Conservation (phyloP, 2,329 filamentous ascomycete genomes). For the Apiospora kogelbergensis region DNA sequence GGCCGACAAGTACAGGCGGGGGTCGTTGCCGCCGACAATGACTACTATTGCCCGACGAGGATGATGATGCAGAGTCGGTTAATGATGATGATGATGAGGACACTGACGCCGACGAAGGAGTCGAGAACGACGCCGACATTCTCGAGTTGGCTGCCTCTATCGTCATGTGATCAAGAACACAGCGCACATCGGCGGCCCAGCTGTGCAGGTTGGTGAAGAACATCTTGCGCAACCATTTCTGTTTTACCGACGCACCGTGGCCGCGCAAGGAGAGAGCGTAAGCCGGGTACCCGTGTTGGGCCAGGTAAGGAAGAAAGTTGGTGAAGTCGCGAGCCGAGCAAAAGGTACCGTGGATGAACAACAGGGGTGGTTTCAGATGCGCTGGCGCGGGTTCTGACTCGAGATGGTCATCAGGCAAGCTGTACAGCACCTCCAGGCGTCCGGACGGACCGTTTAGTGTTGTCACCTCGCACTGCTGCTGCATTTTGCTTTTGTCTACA, state of each 20-base stretch:
- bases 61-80: background rate
- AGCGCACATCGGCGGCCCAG: conserved; percentile 10
- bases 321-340: conserved; percentile 14
- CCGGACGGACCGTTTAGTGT: conserved; percentile 9
- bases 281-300: conserved; percentile 13
- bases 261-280: conserved; percentile 16
- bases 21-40: background rate
- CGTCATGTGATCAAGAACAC: background rate
- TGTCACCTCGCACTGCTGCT: background rate
- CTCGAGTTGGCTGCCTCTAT: background rate
- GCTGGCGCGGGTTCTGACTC: background rate
- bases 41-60: background rate
- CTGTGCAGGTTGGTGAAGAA: conserved; percentile 12
- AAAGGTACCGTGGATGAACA: conserved; percentile 15
- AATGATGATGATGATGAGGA: background rate
- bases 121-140: background rate
- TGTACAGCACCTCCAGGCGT: conserved; percentile 13
- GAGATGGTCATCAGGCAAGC: background rate
- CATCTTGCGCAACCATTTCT: conserved; percentile 7
- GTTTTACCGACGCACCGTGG: conserved; percentile 12
- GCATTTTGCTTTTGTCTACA: background rate
- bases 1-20: conserved; percentile 12
- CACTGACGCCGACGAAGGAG: background rate
- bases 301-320: conserved; percentile 15
- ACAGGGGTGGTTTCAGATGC: conserved; percentile 11